Percentiles rank a stretch among this genome's conserved stretches.
Evolutionary conservation across 1,284 basidiomycete species (phyloP).

Genomic region (Cryptococcus hybrid): DNA sequence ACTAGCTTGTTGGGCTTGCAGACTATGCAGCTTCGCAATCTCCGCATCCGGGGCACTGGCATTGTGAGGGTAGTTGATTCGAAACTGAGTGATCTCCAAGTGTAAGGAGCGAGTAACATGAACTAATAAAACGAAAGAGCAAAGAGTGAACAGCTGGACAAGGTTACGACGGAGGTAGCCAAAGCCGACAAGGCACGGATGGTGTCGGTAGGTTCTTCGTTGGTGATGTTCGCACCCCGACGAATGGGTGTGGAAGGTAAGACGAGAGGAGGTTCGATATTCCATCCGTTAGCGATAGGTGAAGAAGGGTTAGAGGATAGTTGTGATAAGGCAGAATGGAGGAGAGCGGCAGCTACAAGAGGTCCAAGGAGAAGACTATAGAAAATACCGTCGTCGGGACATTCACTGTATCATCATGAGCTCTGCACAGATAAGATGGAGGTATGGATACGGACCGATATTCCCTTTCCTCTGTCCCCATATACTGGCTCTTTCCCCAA

Average conservation of each 20-base stretch:
- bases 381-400: constrained; percentile 76
- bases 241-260: constrained; percentile 41
- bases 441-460: constrained; percentile 34
- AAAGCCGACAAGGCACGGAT: constrained; percentile 61
- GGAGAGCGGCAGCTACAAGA: constrained; percentile 66
- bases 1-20: constrained; percentile 1
- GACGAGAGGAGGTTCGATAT: constrained; percentile 65
- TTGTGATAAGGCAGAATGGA: constrained; percentile 54
- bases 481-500: constrained; percentile 38
- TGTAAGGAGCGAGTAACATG: constrained; percentile 73
- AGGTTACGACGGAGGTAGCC: constrained; percentile 68
- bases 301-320: constrained; percentile 29
- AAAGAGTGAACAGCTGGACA: constrained; percentile 73
- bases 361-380: constrained; percentile 77
- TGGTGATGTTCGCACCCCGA: not conserved
- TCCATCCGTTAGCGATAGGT: constrained; percentile 63
- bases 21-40: not conserved
- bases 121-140: constrained; percentile 70
- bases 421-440: too few relatives aligned
- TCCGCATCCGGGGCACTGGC: not conserved
- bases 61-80: not conserved
- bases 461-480: constrained; percentile 50
- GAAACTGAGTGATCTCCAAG: constrained; percentile 55
- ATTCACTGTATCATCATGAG: constrained; percentile 57
- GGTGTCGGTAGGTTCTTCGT: constrained; percentile 45